phyloP scores from a whole-genome alignment of 495 filamentous ascomycete genomes.

The Penicillium parvum region DNA sequence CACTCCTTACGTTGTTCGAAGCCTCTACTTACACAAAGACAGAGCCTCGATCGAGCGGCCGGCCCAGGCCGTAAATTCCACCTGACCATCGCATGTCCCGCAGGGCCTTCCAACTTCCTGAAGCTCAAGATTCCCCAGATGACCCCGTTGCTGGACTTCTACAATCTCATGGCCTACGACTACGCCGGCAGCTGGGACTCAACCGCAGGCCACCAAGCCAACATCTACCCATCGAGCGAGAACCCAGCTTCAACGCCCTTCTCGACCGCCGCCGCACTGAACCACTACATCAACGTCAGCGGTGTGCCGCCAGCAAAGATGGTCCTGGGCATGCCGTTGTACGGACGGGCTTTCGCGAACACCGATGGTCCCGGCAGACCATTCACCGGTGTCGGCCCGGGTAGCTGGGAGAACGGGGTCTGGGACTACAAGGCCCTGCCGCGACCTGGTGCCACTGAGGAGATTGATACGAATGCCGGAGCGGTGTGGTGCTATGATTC shows the following conservation, averaged over 20 bases:
- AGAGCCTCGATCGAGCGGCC: conserved; percentile 60
- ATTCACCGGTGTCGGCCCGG: conserved; percentile 64
- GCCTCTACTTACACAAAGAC: conserved; percentile 5
- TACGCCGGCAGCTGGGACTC: conserved; percentile 75
- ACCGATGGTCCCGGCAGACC: conserved; percentile 69
- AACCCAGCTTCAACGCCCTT: conserved; percentile 58
- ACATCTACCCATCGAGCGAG: conserved; percentile 55
- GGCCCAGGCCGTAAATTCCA: conserved; percentile 56
- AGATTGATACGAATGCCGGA: conserved; percentile 31
- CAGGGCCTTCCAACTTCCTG: conserved; percentile 59
- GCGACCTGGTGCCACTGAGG: conserved; percentile 36
- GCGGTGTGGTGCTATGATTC: conserved; percentile 74
- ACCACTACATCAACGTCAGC: conserved; percentile 55
- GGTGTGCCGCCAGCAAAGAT: conserved; percentile 68
- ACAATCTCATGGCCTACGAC: conserved; percentile 79
- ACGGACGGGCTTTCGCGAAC: conserved; percentile 74
- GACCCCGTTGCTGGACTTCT: conserved; percentile 75
- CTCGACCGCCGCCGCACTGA: conserved; percentile 39
- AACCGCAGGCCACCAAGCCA: conserved; percentile 74
- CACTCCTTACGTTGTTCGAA: neutral
- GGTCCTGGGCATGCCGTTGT: conserved; percentile 81
- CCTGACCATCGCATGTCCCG: conserved; percentile 70
- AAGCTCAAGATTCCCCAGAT: conserved; percentile 64
- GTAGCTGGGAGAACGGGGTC: conserved; percentile 70
- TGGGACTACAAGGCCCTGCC: conserved; percentile 76